phyloP scores from a whole-genome alignment of 352 stramenopile species.

The Phytophthora kernoviae region DNA sequence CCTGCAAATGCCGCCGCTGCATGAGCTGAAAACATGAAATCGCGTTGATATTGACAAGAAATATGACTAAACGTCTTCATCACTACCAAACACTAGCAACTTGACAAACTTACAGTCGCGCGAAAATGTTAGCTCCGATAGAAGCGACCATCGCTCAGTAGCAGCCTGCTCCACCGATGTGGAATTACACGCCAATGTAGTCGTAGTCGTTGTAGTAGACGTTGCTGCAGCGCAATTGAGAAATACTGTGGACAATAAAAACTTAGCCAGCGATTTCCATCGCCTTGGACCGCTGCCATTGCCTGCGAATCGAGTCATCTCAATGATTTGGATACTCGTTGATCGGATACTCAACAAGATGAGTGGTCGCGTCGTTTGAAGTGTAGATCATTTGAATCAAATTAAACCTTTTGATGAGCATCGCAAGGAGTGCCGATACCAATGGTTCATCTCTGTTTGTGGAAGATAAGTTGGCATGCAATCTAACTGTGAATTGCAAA shows the following conservation, averaged over 20 bases:
- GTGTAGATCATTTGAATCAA: too few relatives aligned
- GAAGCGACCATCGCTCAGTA: conserved; percentile 55
- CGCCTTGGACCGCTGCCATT: background rate
- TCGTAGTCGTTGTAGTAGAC: conserved; percentile 5
- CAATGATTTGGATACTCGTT: conserved; percentile 8
- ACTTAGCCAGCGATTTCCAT: conserved; percentile 3
- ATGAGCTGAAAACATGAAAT: conserved; percentile 44
- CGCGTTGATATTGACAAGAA: conserved; percentile 2
- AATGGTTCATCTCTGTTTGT: too few relatives aligned
- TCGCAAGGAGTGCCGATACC: background rate
- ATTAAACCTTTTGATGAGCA: too few relatives aligned
- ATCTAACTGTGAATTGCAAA: conserved; percentile 16
- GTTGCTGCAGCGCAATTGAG: conserved; percentile 1
- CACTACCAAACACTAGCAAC: background rate
- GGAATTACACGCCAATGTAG: conserved; percentile 52
- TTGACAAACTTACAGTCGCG: conserved; percentile 53
- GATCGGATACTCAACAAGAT: too few relatives aligned
- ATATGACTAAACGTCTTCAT: background rate
- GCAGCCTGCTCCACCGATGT: conserved; percentile 47
- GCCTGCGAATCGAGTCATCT: conserved; percentile 8
- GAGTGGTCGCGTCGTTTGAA: too few relatives aligned
- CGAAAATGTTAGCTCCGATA: conserved; percentile 61
- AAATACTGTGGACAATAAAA: background rate
- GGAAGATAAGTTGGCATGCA: background rate
- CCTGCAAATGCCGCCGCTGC: conserved; percentile 59